phyloP scores from a whole-genome alignment of 164 flowering plant genomes.

The Cinnamomum micranthum region DNA sequence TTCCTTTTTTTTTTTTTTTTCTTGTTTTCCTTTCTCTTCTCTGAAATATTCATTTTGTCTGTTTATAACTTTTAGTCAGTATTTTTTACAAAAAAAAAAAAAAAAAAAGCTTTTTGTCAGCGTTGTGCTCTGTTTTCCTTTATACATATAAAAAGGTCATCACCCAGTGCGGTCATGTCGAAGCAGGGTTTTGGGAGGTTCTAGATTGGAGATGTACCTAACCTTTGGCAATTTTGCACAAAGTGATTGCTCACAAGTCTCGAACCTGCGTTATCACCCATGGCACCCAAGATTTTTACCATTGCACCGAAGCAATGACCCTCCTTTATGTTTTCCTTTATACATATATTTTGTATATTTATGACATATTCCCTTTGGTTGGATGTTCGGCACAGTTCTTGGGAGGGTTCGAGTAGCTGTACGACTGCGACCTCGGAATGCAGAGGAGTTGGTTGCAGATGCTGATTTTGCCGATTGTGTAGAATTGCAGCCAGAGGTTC shows the following conservation, averaged over 20 bases:
- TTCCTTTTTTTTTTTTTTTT: neutral
- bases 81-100: too few relatives aligned
- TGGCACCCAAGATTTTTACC: neutral
- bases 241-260: too few relatives aligned
- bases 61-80: neutral
- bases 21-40: neutral
- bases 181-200: too few relatives aligned
- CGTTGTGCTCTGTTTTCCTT: neutral
- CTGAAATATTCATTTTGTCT: too few relatives aligned
- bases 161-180: too few relatives aligned
- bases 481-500: slow-evolving; percentile 92
- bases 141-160: neutral
- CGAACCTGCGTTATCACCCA: too few relatives aligned
- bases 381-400: slow-evolving; percentile 40
- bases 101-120: neutral
- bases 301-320: neutral
- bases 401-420: slow-evolving; percentile 97
- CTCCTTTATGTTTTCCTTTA: neutral
- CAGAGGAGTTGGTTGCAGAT: slow-evolving; percentile 79
- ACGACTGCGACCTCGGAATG: slow-evolving; percentile 77
- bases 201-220: too few relatives aligned
- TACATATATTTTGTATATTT: neutral
- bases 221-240: too few relatives aligned
- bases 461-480: slow-evolving; percentile 99
- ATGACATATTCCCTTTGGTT: neutral